A percentile compares a stretch with the other conserved stretches of the same genome.
phyloP scores from a whole-genome alignment of 768 basidiomycete genomes.

The Boletus fagicola region DNA sequence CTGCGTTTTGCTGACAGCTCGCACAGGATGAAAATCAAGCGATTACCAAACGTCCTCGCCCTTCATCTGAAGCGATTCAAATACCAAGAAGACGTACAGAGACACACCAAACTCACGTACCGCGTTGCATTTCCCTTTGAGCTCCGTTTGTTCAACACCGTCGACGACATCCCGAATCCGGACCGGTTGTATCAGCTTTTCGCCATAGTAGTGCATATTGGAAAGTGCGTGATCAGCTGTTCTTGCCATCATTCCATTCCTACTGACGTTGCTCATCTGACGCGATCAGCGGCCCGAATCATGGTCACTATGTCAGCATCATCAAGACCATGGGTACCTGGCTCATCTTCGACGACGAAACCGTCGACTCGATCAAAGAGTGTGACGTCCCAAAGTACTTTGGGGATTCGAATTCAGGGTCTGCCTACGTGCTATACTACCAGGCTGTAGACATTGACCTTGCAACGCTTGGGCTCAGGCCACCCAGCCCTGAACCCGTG shows the following conservation, averaged over 20 bases:
- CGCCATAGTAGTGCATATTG: constrained; percentile 98
- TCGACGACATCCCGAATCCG: constrained; percentile 88
- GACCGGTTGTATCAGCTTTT: constrained; percentile 94
- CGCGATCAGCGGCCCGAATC: constrained; percentile 81
- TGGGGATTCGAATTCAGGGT: constrained; percentile 83
- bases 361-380: constrained; percentile 84
- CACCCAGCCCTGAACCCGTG: constrained; percentile 24
- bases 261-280: constrained; percentile 16
- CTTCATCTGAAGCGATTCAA: constrained; percentile 98
- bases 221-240: constrained; percentile 67
- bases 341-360: constrained; percentile 96
- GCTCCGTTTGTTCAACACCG: constrained; percentile 93
- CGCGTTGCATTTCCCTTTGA: constrained; percentile 96
- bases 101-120: constrained; percentile 93
- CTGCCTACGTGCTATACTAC: constrained; percentile 97
- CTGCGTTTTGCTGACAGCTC: constrained; percentile 8
- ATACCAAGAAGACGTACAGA: constrained; percentile 88
- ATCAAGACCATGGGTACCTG: constrained; percentile 83
- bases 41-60: constrained; percentile 90
- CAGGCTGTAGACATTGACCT: constrained; percentile 88
- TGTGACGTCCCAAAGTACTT: constrained; percentile 91
- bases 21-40: constrained; percentile 96
- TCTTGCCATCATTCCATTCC: constrained; percentile 1
- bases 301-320: constrained; percentile 96
- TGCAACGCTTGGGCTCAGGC: constrained; percentile 62